Base-by-base conservation (phyloP, 192 early-diverging fungal species). In the Thoreauomyces humboldtii region DNA sequence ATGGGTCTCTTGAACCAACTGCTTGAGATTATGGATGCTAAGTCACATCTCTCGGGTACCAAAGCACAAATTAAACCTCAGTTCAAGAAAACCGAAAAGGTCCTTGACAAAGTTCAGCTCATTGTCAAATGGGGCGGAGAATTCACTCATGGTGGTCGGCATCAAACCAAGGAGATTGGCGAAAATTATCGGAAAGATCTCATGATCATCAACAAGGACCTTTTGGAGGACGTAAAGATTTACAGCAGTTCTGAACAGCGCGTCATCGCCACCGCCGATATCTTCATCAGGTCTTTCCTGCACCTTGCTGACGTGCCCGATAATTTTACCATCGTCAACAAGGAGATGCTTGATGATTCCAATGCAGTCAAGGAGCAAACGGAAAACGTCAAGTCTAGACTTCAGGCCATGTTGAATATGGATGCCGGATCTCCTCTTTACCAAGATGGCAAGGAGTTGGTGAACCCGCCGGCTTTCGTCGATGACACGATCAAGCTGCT, bases 111-210 rank as follows among this genome's bases (percentile, higher is more conserved):
- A 51, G 78, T 95, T 15, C 91, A 94, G 78, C 72, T 98, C 32
- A 90, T 96, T 74, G 89, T 96, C 32, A 98, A 98, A 71, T 98
- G 96, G 96, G 94, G 94, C 48, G 96, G 71, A 11, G 59, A 70
- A 75, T 95, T 95, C 68, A 98, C 96, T 9, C 96, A 98, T 69
- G 91, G 92, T 2, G 96, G 93, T 5, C 77, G 75, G 4, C 87
- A 91, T 63, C 96, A 98, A 72, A 88, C 89, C 5, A 84, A 86
- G 65, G 96, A 98, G 63, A 72, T 98, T 54, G 96, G 89, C 22
- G 89, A 92, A 54, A 95, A 92, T 69, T 80, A 96, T 70, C 81
- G 92, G 69, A 95, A 93, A 67, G 96, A 98, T 64, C 75, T 96
- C 67, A 61, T 82, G 34, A 88, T 98, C 57, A 88, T 96, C 73